phyloP scores from a whole-genome alignment of 2,329 filamentous ascomycete species.

The Aspergillus brunneoviolaceus region DNA sequence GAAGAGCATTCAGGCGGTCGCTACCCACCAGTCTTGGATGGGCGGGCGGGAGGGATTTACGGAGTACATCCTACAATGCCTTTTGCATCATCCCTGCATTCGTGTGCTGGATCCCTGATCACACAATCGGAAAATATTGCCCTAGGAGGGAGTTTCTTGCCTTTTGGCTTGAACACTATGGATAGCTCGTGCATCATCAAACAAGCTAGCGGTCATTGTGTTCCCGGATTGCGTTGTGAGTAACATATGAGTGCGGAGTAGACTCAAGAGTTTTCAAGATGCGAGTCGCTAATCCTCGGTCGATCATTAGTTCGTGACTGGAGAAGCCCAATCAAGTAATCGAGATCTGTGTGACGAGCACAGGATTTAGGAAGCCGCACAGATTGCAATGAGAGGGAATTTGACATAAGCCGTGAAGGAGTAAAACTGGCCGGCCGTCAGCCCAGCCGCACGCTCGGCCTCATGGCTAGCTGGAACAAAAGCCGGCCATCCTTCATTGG shows the following conservation, averaged over 20 bases:
- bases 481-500: not conserved
- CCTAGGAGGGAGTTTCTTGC: not conserved
- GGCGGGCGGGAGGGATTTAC: not conserved
- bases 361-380: not conserved
- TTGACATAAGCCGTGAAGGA: not conserved
- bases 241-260: too few species aligned
- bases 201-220: not conserved
- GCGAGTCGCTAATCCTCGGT: not conserved
- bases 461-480: not conserved
- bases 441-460: not conserved
- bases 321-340: not conserved
- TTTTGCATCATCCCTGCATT: not conserved
- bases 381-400: not conserved
- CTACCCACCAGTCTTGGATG: not conserved
- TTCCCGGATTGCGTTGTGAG: not conserved
- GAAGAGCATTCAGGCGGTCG: not conserved
- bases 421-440: not conserved
- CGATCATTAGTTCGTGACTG: not conserved
- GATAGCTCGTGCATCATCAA: not conserved
- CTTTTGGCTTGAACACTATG: not conserved
- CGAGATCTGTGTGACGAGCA: not conserved
- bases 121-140: not conserved
- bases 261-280: not conserved
- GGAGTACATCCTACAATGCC: not conserved
- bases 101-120: not conserved